These are phyloP conservation scores for Steccherinum ochraceum DNA, from an alignment of 768 basidiomycete genomes.

Conservation along the genomic window DNA sequence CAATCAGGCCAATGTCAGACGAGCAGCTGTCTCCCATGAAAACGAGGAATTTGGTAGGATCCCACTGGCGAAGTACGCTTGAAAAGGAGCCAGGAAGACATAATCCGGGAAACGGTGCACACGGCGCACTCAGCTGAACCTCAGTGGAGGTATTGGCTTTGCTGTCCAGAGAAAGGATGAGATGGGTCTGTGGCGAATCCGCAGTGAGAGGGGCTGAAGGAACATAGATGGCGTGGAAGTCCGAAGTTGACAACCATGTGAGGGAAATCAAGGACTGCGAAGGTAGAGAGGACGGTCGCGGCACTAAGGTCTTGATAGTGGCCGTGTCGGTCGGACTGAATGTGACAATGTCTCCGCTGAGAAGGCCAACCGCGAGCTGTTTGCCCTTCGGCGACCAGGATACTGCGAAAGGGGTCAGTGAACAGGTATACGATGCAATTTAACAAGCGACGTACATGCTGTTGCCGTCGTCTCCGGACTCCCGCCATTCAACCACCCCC, in stretches of 20 bases:
- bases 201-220: conserved; percentile 33
- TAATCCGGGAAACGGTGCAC: conserved; percentile 38
- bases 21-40: conserved; percentile 46
- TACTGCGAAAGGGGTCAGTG: conserved; percentile 34
- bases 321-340: conserved; percentile 53
- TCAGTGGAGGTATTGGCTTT: conserved; percentile 34
- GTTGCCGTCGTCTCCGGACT: conserved; percentile 46
- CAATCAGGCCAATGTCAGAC: conserved; percentile 43
- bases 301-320: conserved; percentile 50
- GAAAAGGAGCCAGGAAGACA: conserved; percentile 40
- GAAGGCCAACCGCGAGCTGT: conserved; percentile 71
- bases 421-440: conserved; percentile 2
- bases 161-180: conserved; percentile 33
- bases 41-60: conserved; percentile 34
- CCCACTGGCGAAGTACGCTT: conserved; percentile 36
- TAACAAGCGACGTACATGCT: conserved; percentile 41
- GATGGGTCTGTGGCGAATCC: conserved; percentile 37
- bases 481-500: conserved; percentile 51
- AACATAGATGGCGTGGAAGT: conserved; percentile 61
- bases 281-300: conserved; percentile 45
- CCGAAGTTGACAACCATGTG: conserved; percentile 64
- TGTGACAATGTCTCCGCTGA: conserved; percentile 63
- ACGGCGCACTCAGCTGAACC: conserved; percentile 32
- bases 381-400: conserved; percentile 87
- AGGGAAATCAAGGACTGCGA: conserved; percentile 43